Evolutionary conservation across 352 stramenopile species (phyloP), one percentile per base, ranked within the genome.

Genomic region (Phytophthora fragariaefolia): DNA sequence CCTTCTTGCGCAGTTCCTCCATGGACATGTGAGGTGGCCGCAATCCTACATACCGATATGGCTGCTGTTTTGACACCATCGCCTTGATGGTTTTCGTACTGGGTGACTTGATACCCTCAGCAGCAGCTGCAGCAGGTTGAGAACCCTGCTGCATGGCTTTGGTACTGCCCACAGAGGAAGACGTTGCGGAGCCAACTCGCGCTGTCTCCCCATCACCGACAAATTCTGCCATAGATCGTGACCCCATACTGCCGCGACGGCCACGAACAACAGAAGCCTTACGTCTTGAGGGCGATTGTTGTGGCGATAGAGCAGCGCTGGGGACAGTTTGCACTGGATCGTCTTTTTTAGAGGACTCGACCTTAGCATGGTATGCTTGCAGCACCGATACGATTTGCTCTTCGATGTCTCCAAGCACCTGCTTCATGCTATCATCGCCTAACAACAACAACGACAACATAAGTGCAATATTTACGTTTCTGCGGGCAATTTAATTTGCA

Each of bases 1-100:
- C 87, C 61, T 92, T 93, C 64, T 90, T 91, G 42, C 87, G 86
- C 53, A 94, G 77, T 59, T 93, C 87, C 17, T 92, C 80, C 24
- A 92, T 69, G 0, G 85, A 92, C 61, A 95, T 66, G 23, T 92
- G 83, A 32, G 85, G 85, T 1, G 83, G 82, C 7, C 77, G 73
- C 42, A 95, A 62, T 17, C 75, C 79, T 24, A 50, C 65, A 58
- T 95, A 95, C 10, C 85, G 79, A 58, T 91, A 95, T 15, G 83
- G 85, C 30, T 93, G 83, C 23, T 89, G 60, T 47, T 89, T 92
- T 3, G 82, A 69, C n/a, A 85, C 48, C 22, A 90, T 51, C 2
- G 74, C 61, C 6, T 76, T 73, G 27, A 81, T 73, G 1, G 61
- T 60, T 54, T 73, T 80, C 28, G 78, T 27, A 55, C 57, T 78